Base-by-base conservation (phyloP, 225 moss, liverwort and hornwort genomes). In the Physcomitrellopsis africana region DNA sequence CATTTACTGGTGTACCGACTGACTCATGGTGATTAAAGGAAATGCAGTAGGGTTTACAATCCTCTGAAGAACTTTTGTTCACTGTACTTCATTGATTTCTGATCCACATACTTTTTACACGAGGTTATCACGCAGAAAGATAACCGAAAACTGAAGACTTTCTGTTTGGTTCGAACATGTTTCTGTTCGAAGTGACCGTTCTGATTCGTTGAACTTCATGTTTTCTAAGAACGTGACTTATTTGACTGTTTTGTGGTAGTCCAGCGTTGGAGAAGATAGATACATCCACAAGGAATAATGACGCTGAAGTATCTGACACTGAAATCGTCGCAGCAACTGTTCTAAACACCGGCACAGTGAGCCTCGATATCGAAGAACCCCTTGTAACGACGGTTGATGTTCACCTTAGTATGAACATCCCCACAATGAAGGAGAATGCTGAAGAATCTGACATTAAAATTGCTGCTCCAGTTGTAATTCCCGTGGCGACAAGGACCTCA, bases 381-480 rank as follows among this genome's bases (percentile, higher is more conserved):
- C 32, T 2, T 4, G 3, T 7, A 1, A 37, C 32, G 7, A 0
- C 32, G 32, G 32, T 37, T 37, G 7, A 37, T 37, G 32, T 37
- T 37, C 4, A 37, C 1, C 32, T 37, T 37, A 37, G 32, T 37
- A 37, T 5, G 32, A n/a, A 43, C 15, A 63, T 15, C 15, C 14
- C 69, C 13, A 9, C 67, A 5, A 48, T 44, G n/a, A 17, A 49
- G 1, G 41, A 70, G 0, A 23, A 48, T n/a, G 68, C 27, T 11
- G 73, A 70, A 18, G 55, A 44, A 6, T 65, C 67, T 3, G 81
- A 72, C 1, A 23, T 48, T 37, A 73, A 65, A 60, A 77, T 81
- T 29, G 76, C 60, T 10, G 68, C 78, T 10, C 59, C 69, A 53
- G 74, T 65, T 2, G 68, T 79, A 4, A 15, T 74, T 2, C 74